These are phyloP conservation scores for Metschnikowia aberdeeniae DNA, from an alignment of 805 yeast species.

Conservation along the genomic window DNA sequence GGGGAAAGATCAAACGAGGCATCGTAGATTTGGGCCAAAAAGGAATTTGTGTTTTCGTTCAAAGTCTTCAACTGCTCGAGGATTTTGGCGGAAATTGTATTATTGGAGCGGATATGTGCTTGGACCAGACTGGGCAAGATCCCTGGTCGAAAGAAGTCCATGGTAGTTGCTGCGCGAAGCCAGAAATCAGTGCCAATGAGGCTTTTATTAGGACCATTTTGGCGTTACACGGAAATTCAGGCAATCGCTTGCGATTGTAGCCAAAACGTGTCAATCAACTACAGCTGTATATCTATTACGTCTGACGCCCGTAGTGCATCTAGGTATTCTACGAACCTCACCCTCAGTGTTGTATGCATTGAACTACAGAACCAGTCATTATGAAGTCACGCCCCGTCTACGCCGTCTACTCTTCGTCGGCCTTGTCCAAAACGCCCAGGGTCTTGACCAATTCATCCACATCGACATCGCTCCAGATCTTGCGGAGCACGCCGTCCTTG, in stretches of 20 bases:
- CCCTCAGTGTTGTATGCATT: no score
- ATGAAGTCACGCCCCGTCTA: not conserved
- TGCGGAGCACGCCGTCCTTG: conserved; percentile 54
- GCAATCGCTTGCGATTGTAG: no score
- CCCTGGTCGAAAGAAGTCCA: conserved; percentile 23
- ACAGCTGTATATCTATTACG: no score
- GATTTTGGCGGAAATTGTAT: conserved; percentile 27
- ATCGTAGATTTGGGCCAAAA: conserved; percentile 15
- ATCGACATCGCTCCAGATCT: conserved; percentile 76
- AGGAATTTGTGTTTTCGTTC: conserved; percentile 18
- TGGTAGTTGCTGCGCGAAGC: conserved; percentile 5
- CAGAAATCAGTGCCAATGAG: no score
- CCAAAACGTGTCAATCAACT: no score
- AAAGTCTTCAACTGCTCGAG: conserved; percentile 20
- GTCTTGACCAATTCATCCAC: conserved; percentile 70
- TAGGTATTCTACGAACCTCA: no score
- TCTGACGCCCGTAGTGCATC: no score
- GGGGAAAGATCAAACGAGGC: not conserved
- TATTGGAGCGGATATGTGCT: conserved; percentile 25
- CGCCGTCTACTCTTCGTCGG: conserved; percentile 16
- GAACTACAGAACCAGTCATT: no score
- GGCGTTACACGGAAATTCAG: no score
- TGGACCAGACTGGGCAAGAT: conserved; percentile 13
- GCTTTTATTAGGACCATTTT: no score
- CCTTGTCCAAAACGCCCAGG: conserved; percentile 57